A percentile compares a stretch with the other conserved stretches of the same genome.
These are phyloP conservation scores for Aspergillus transmontanensis DNA, from an alignment of 2,329 filamentous ascomycete genomes.

Conservation along the genomic window DNA sequence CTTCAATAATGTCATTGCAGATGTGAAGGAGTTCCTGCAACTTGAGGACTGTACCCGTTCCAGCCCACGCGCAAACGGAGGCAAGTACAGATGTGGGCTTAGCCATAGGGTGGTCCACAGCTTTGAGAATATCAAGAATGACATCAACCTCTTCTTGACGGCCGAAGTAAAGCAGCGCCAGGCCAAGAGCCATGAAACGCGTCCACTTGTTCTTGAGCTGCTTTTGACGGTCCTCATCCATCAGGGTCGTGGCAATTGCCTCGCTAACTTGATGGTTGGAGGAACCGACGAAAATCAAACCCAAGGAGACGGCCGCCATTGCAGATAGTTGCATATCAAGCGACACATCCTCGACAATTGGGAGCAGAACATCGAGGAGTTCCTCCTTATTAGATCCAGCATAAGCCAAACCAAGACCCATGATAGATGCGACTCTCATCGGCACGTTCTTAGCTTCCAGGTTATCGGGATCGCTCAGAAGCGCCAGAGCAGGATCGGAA, in stretches of 20 bases:
- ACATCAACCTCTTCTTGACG: constrained; percentile 99
- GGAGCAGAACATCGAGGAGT: constrained; percentile 79
- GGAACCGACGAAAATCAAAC: constrained; percentile 89
- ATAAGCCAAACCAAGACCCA: constrained; percentile 93
- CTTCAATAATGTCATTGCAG: constrained; percentile 96
- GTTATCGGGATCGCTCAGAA: constrained; percentile 79
- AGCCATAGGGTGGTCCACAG: constrained; percentile 93
- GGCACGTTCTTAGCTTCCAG: constrained; percentile 76
- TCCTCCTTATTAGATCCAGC: constrained; percentile 92
- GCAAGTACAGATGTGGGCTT: constrained; percentile 93
- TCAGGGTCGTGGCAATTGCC: constrained; percentile 85
- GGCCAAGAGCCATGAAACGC: constrained; percentile 89
- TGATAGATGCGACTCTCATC: constrained; percentile 82
- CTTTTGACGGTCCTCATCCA: constrained; percentile 88
- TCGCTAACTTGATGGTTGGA: constrained; percentile 89
- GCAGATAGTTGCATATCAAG: constrained; percentile 94
- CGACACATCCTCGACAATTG: constrained; percentile 80
- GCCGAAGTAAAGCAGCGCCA: constrained; percentile 93
- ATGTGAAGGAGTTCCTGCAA: constrained; percentile 96
- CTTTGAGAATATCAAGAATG: constrained; percentile 93
- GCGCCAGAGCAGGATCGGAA: constrained; percentile 83
- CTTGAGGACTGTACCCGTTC: constrained; percentile 94
- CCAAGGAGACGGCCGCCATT: constrained; percentile 89
- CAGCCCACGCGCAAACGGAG: constrained; percentile 97
- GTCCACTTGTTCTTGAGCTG: constrained; percentile 99